Base-by-base conservation (phyloP, 225 moss, liverwort and hornwort species). In the Physcomitrellopsis africana region DNA sequence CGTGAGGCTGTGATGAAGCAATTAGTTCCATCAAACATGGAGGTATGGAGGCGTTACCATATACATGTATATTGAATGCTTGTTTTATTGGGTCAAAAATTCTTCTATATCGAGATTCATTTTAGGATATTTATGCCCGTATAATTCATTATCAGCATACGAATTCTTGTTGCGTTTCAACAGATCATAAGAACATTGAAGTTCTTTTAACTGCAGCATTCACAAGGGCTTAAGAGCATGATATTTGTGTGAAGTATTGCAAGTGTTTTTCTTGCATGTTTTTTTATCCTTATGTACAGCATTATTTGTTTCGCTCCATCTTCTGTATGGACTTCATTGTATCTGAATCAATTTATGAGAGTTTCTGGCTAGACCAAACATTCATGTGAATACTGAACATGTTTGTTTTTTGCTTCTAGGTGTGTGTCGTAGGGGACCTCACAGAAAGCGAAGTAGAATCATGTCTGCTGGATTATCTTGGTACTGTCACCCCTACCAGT, bases 391-490 rank as follows among this genome's bases (percentile, higher is more conserved):
- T 51, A 72, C 37, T 72, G 20, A 72, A 62, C 16, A 20, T 72
- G 49, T 64, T 20, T 23, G n/a, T 23, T 54, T 17, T 54, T 51
- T 76, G 75, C 55, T 74, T 86, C 37, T 86, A 97, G 97, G 93
- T 99, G 29, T 99, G 94, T 84, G 94, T 99, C 41, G 97, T 99
- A 11, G 97, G 97, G 19, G 97, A 99, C 61, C 94, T 99, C 37
- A 84, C 91, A 51, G 90, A 90, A 75, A 85, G 95, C 32, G 99
- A 99, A 82, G 91, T 99, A 16, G 99, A 99, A 81, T 89, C 95
- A 13, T 95, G 95, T 82, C 68, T 99, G 16, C 74, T 99, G 53
- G 95, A 95, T 66, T 99, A 99, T 68, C 90, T 99, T 72, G 99
- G 99, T 49, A 99, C 99, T 60, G 89, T 95, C 24, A 81, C 86